phyloP scores from a whole-genome alignment of 345 rosid genomes.

The Eucalyptus polyanthemos region DNA sequence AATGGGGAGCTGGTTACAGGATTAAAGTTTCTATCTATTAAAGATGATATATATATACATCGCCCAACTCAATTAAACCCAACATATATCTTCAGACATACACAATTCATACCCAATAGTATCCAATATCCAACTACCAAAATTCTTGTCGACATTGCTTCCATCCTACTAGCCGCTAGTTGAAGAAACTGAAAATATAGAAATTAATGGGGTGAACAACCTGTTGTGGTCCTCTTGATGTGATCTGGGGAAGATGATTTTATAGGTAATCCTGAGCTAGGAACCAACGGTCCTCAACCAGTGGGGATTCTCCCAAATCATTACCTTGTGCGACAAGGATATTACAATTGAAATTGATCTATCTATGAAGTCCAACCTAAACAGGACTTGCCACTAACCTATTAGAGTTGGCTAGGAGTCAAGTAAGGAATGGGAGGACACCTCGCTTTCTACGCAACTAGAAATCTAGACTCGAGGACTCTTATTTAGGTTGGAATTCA shows the following conservation, averaged over 20 bases:
- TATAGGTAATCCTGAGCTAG: fast-evolving
- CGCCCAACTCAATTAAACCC: neutral
- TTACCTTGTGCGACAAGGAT: fast-evolving
- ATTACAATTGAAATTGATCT: too few relatives aligned
- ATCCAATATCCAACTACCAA: neutral
- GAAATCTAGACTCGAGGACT: fast-evolving
- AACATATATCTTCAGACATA: fast-evolving
- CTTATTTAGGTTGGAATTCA: too few relatives aligned
- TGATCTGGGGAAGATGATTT: fast-evolving
- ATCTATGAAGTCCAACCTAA: too few relatives aligned
- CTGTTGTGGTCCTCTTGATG: fast-evolving
- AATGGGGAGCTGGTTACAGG: fast-evolving
- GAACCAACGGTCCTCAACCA: fast-evolving
- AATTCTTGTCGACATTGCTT: fast-evolving
- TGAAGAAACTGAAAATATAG: fast-evolving
- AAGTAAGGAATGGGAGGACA: fast-evolving
- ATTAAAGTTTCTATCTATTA: neutral
- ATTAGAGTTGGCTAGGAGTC: fast-evolving
- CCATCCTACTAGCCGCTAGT: fast-evolving
- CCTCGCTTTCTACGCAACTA: fast-evolving
- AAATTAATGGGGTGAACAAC: fast-evolving
- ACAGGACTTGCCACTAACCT: fast-evolving
- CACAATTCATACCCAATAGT: fast-evolving
- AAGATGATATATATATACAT: neutral
- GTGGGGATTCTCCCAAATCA: fast-evolving